phyloP scores from a whole-genome alignment of 305 asterid species.

The Salvia sclarea region DNA sequence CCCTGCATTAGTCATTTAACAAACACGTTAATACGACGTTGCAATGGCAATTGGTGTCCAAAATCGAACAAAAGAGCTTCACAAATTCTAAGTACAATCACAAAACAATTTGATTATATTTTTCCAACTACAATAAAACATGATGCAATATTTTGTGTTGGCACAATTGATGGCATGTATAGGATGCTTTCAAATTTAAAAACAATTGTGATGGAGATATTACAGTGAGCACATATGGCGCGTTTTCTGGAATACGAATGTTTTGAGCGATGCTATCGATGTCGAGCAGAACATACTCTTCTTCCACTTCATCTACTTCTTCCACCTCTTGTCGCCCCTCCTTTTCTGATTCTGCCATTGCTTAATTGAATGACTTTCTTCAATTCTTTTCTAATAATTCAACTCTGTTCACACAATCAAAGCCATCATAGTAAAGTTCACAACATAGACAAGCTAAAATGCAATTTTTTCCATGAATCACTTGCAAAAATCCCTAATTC shows the following conservation, averaged over 20 bases:
- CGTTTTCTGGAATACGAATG: constrained; percentile 58
- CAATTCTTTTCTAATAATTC: constrained; percentile 21
- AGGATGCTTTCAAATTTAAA: not conserved
- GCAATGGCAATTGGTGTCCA: not conserved
- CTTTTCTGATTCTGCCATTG: constrained; percentile 15
- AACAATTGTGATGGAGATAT: constrained; percentile 4
- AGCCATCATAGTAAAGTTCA: not conserved
- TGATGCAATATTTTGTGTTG: too few relatives aligned
- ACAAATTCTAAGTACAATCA: not conserved
- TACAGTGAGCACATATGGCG: constrained; percentile 81
- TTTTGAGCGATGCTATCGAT: constrained; percentile 49
- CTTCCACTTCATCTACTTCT: constrained; percentile 45
- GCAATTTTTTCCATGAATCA: not conserved
- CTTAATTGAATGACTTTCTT: not conserved
- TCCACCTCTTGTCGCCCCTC: constrained; percentile 19
- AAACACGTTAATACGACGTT: constrained; percentile 1
- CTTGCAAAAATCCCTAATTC: not conserved
- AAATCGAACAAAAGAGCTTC: constrained; percentile 6
- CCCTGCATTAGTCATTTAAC: constrained; percentile 51
- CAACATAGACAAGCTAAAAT: not conserved
- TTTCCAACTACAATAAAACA: not conserved
- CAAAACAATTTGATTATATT: not conserved
- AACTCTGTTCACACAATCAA: not conserved
- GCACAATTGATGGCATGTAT: not conserved
- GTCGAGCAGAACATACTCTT: constrained; percentile 70